These are phyloP conservation scores for Arthrobotrys entomopaga DNA, from an alignment of 2,329 filamentous ascomycete species.

Conservation along the genomic window DNA sequence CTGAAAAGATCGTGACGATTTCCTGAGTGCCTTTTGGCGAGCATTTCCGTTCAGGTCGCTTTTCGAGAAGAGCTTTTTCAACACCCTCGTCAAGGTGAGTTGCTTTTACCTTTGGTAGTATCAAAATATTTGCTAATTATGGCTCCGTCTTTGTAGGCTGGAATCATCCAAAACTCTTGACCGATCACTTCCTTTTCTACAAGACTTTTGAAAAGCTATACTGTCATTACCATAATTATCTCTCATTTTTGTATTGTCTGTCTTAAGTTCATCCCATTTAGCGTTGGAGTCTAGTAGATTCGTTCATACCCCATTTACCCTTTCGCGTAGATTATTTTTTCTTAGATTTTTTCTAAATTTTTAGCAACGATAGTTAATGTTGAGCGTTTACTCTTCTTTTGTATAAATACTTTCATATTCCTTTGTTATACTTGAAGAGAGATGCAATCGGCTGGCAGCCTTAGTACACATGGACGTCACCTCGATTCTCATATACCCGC, in stretches of 20 bases:
- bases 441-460: no score
- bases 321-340: no score
- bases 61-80: constrained; percentile 33
- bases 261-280: background rate
- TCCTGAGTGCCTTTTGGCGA: constrained; percentile 22
- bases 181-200: background rate
- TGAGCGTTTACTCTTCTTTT: no score
- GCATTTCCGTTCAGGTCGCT: constrained; percentile 32
- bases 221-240: background rate
- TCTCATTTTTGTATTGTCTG: no score
- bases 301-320: no score
- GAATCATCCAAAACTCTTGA: background rate
- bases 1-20: constrained; percentile 25
- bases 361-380: no score
- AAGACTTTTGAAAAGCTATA: background rate
- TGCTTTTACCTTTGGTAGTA: background rate
- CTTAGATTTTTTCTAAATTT: no score
- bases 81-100: constrained; percentile 20
- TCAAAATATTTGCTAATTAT: background rate
- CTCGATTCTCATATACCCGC: no score
- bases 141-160: background rate
- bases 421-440: no score
- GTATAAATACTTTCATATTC: no score
- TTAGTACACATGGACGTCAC: no score
- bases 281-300: background rate